Percentiles rank a stretch among this genome's conserved stretches.
These are phyloP conservation scores for Syncephalastrum sp. DNA, from an alignment of 371 early-diverging fungal genomes.

Conservation along the genomic window DNA sequence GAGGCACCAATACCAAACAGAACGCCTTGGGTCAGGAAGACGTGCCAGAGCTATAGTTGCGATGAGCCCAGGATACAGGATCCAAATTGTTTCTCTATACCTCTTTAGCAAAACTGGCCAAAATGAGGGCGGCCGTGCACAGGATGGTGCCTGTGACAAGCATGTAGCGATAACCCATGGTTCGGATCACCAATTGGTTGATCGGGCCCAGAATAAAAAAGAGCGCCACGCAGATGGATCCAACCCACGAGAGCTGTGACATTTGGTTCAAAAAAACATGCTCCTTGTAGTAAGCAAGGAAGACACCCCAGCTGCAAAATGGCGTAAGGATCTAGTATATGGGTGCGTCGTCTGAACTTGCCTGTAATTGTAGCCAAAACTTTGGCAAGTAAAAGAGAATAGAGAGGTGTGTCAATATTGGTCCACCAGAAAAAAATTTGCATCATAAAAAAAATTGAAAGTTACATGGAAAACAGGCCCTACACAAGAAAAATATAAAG, in stretches of 20 bases:
- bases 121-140: conserved; percentile 56
- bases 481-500: conserved; percentile 1
- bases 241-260: conserved; percentile 38
- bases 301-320: conserved; percentile 26
- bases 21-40: conserved; percentile 69
- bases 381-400: conserved; percentile 20
- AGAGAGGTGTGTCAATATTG: neutral
- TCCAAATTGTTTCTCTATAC: conserved; percentile 12
- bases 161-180: conserved; percentile 53
- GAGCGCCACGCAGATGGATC: conserved; percentile 38
- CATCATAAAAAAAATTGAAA: neutral
- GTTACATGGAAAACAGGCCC: conserved; percentile 27
- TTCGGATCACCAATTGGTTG: conserved; percentile 47
- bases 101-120: conserved; percentile 53
- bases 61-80: too few relatives aligned
- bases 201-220: conserved; percentile 43
- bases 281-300: conserved; percentile 32
- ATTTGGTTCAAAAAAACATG: conserved; percentile 26
- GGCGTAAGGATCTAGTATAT: neutral
- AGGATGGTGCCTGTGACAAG: conserved; percentile 48
- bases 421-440: neutral
- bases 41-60: conserved; percentile 55
- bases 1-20: conserved; percentile 70
- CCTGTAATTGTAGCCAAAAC: conserved; percentile 42
- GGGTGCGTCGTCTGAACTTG: neutral